These are phyloP conservation scores for Kodamaea kaohsiungensis DNA, from an alignment of 805 yeast genomes.

Conservation along the genomic window DNA sequence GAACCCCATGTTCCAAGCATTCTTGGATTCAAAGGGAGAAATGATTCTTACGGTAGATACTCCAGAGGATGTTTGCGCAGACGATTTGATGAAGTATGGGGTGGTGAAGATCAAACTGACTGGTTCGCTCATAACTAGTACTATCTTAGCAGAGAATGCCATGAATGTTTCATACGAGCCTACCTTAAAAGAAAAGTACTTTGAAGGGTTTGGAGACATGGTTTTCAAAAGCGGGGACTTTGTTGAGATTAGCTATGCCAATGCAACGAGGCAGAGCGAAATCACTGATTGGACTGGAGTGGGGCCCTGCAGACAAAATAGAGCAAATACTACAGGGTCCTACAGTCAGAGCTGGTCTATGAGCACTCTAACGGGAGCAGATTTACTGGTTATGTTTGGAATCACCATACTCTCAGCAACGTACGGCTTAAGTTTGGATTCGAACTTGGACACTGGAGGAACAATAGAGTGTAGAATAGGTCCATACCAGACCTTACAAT, in stretches of 20 bases:
- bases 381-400: not conserved
- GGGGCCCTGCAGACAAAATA: slow-evolving; percentile 10
- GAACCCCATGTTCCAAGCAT: slow-evolving; percentile 8
- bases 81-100: slow-evolving; percentile 44
- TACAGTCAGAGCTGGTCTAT: slow-evolving; percentile 11
- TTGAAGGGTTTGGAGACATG: not conserved
- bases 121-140: slow-evolving; percentile 8
- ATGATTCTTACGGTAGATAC: slow-evolving; percentile 1
- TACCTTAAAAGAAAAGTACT: not conserved
- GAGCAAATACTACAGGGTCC: slow-evolving; percentile 6
- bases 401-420: not conserved
- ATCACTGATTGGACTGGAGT: slow-evolving; percentile 7
- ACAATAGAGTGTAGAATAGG: slow-evolving; percentile 9
- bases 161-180: slow-evolving; percentile 2
- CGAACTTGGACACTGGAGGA: slow-evolving; percentile 1
- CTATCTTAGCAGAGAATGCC: slow-evolving; percentile 2
- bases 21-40: not conserved
- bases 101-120: not conserved
- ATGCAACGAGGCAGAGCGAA: not conserved
- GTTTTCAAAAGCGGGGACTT: not conserved
- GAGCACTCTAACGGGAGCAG: not conserved
- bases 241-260: slow-evolving; percentile 4
- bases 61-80: slow-evolving; percentile 23
- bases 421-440: not conserved
- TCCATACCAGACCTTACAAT: slow-evolving; percentile 9